Conservation (phyloP, 2,329 filamentous ascomycete species). For the Aspergillus fumigatiaffinis region DNA sequence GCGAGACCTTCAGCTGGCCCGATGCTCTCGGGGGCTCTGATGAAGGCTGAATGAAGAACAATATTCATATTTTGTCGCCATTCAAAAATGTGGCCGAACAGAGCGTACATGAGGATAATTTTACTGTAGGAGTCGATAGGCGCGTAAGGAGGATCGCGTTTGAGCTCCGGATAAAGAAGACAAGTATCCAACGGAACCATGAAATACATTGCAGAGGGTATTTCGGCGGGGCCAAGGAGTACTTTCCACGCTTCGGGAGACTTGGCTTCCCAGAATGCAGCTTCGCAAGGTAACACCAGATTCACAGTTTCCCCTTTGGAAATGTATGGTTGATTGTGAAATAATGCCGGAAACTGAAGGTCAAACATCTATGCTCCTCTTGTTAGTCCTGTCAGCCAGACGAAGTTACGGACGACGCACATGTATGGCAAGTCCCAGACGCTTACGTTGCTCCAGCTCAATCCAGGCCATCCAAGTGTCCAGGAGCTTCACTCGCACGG, state of each 20-base stretch:
- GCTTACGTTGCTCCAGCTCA: slow-evolving; percentile 6
- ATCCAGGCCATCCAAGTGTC: slow-evolving; percentile 5
- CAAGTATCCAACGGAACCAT: slow-evolving; percentile 11
- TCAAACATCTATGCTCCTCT: slow-evolving; percentile 3
- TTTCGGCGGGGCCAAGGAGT: slow-evolving; percentile 7
- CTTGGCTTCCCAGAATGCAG: slow-evolving; percentile 8
- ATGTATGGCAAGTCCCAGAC: slow-evolving; percentile 6
- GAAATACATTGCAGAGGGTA: slow-evolving; percentile 7
- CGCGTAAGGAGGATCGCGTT: slow-evolving; percentile 7
- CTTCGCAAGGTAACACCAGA: slow-evolving; percentile 7
- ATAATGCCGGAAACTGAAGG: slow-evolving; percentile 9
- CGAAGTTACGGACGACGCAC: not conserved
- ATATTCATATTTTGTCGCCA: slow-evolving; percentile 9
- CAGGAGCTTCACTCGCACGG: slow-evolving; percentile 1
- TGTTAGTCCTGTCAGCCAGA: not conserved
- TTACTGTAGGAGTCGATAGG: slow-evolving; percentile 7
- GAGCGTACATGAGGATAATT: slow-evolving; percentile 5
- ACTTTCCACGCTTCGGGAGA: slow-evolving; percentile 10
- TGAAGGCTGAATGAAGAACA: slow-evolving; percentile 6
- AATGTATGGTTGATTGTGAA: slow-evolving; percentile 10
- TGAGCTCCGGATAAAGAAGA: slow-evolving; percentile 5
- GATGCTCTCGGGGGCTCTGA: slow-evolving; percentile 4
- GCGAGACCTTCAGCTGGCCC: slow-evolving; percentile 4
- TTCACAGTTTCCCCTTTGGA: slow-evolving; percentile 8
- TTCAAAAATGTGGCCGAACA: slow-evolving; percentile 10